Percentiles rank a stretch among this genome's conserved stretches.
Evolutionary conservation across 768 basidiomycete genomes (phyloP).

Genomic region (Kwoniella dejecticola): DNA sequence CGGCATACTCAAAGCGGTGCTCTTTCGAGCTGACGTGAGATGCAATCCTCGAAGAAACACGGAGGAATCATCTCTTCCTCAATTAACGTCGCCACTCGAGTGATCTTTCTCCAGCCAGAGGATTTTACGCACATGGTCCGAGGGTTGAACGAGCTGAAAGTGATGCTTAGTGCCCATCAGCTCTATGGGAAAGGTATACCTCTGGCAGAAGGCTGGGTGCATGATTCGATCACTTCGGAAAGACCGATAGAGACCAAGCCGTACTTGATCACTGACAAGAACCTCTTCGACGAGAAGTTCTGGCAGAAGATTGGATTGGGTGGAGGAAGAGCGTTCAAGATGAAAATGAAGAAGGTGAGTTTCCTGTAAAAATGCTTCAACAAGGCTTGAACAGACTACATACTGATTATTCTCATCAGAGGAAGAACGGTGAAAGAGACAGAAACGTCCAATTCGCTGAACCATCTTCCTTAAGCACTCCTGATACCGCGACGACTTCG

Average conservation of each 20-base stretch:
- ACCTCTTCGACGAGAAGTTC: not conserved
- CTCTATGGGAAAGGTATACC: not conserved
- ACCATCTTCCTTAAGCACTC: no score
- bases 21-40: no score
- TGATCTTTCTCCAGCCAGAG: conserved; percentile 5
- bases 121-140: not conserved
- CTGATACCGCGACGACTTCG: no score
- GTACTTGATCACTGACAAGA: not conserved
- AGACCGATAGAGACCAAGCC: not conserved
- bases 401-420: no score
- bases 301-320: not conserved
- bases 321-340: not conserved
- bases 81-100: not conserved
- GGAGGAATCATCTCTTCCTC: not conserved
- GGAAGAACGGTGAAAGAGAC: no score
- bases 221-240: not conserved
- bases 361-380: no score
- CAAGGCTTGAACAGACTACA: no score
- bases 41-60: not conserved
- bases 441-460: no score
- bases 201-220: conserved; percentile 3
- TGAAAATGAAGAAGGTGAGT: conserved; percentile 1
- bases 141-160: not conserved
- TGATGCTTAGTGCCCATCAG: not conserved
- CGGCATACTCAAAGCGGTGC: not conserved